Percentiles rank a stretch among this genome's conserved stretches.
Conservation (phyloP, 139 green algal species). For the Asterochloris sp. region DNA sequence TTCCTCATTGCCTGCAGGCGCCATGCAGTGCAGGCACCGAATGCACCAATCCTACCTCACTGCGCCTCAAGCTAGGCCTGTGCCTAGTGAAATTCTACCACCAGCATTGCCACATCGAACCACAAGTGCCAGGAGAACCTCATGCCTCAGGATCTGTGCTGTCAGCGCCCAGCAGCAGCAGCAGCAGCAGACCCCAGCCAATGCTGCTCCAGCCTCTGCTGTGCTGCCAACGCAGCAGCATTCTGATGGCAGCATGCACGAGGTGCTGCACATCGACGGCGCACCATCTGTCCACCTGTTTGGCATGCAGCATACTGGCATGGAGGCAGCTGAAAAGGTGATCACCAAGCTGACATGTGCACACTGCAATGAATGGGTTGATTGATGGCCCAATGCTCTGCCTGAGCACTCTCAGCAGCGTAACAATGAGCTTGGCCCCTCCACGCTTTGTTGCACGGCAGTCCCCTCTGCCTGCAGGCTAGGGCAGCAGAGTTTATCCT, state of each 20-base stretch:
- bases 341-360: background rate
- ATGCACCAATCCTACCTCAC: background rate
- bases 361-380: background rate
- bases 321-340: background rate
- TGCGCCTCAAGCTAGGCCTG: background rate
- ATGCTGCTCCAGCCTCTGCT: too few relatives aligned
- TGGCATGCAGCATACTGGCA: background rate
- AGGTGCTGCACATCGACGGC: too few relatives aligned
- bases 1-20: background rate
- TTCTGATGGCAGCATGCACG: too few relatives aligned
- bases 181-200: too few relatives aligned
- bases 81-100: too few relatives aligned
- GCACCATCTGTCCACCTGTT: too few relatives aligned
- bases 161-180: too few relatives aligned
- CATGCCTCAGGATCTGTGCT: too few relatives aligned
- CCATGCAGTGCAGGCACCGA: background rate
- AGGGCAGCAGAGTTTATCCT: slow-evolving; percentile 49
- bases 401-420: background rate
- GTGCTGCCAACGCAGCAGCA: too few relatives aligned
- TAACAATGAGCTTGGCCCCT: background rate
- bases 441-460: background rate
- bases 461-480: background rate
- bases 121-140: too few relatives aligned
- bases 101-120: too few relatives aligned
- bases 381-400: background rate